These are phyloP conservation scores for Globisporangium megalacanthum DNA, from an alignment of 352 stramenopile genomes.

Conservation along the genomic window DNA sequence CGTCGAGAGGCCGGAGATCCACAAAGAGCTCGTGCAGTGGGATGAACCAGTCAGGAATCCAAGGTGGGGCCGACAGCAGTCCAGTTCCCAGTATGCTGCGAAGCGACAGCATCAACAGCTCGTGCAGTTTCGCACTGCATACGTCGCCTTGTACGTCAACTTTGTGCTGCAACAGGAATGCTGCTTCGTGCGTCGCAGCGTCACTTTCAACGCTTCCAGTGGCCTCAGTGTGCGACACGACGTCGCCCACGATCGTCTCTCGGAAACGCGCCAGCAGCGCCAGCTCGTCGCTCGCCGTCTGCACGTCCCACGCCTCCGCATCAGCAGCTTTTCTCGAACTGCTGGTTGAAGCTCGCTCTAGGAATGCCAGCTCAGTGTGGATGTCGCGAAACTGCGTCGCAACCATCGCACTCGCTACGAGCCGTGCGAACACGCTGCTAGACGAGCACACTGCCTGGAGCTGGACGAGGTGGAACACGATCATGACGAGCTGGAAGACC, in stretches of 20 bases:
- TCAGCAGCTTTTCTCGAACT: not conserved
- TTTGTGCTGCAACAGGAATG: slow-evolving; percentile 1
- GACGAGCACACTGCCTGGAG: not conserved
- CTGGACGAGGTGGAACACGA: slow-evolving; percentile 1
- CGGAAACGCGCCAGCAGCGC: not conserved
- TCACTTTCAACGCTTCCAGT: not conserved
- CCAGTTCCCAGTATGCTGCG: not conserved
- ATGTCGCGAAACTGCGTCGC: not conserved
- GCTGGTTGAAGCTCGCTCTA: not conserved
- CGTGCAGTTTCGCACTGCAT: slow-evolving; percentile 1
- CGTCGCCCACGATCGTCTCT: not conserved
- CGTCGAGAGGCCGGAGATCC: not conserved
- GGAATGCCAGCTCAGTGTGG: slow-evolving; percentile 1
- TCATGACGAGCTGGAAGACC: slow-evolving; percentile 2
- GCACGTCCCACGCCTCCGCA: not conserved
- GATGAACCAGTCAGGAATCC: slow-evolving; percentile 45
- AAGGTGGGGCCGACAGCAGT: not conserved
- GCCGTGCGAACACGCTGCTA: not conserved
- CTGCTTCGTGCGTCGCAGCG: not conserved
- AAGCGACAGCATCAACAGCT: not conserved
- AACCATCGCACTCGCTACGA: not conserved
- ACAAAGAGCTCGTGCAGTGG: slow-evolving; percentile 82
- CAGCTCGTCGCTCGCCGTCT: not conserved
- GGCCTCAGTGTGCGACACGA: not conserved
- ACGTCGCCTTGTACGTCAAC: not conserved